phyloP scores from a whole-genome alignment of 345 rosid species.

The Luvunga scandens region DNA sequence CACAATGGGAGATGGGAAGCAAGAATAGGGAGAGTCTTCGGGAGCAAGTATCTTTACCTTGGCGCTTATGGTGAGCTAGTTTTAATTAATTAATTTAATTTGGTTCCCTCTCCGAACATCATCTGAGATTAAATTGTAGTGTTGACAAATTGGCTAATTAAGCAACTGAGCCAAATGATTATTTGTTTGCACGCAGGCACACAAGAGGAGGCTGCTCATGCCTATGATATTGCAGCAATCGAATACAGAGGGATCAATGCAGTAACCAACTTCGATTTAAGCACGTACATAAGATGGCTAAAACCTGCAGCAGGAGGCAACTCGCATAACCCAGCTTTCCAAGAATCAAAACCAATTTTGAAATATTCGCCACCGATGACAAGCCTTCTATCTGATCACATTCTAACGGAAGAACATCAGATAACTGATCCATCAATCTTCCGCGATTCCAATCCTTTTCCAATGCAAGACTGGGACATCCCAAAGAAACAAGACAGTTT shows the following conservation, averaged over 20 bases:
- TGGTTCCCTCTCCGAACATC: not conserved
- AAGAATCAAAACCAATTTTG: slow-evolving; percentile 18
- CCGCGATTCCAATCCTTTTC: slow-evolving; percentile 18
- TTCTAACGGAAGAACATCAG: slow-evolving; percentile 9
- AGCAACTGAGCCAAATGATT: not conserved
- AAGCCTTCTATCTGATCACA: not conserved
- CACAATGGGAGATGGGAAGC: slow-evolving; percentile 90
- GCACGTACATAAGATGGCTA: slow-evolving; percentile 47
- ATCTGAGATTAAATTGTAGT: not conserved
- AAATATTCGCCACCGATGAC: not conserved
- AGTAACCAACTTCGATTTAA: slow-evolving; percentile 51
- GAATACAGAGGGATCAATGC: slow-evolving; percentile 58
- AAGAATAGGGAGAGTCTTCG: slow-evolving; percentile 73
- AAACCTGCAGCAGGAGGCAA: slow-evolving; percentile 26
- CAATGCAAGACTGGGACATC: not conserved
- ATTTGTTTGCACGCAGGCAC: slow-evolving; percentile 26
- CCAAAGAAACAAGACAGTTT: slow-evolving; percentile 5
- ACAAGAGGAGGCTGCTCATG: slow-evolving; percentile 55
- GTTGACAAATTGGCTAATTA: not conserved
- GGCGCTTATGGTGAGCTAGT: slow-evolving; percentile 52
- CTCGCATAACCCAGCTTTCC: not conserved
- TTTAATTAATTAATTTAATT: no score
- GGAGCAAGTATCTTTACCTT: slow-evolving; percentile 71
- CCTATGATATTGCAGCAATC: slow-evolving; percentile 52
- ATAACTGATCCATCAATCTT: slow-evolving; percentile 6